These are phyloP conservation scores for Ormosia emarginata DNA, from an alignment of 306 rosid genomes.

Conservation along the genomic window DNA sequence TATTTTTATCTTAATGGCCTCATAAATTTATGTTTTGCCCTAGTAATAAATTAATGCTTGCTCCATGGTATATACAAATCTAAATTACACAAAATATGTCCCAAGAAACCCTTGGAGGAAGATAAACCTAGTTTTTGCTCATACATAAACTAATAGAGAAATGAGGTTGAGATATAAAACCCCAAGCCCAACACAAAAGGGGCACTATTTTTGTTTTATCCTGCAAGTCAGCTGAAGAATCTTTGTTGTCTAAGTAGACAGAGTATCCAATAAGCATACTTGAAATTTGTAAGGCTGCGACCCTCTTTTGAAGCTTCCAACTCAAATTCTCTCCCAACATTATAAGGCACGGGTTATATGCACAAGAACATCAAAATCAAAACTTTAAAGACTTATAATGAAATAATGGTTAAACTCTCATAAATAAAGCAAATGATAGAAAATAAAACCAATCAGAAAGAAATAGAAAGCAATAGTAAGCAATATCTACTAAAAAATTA, in stretches of 20 bases:
- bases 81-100: background rate
- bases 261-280: constrained; percentile 92
- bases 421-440: background rate
- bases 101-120: background rate
- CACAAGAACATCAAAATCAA: constrained; percentile 29
- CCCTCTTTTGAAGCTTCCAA: constrained; percentile 76
- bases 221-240: constrained; percentile 43
- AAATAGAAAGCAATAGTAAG: background rate
- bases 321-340: constrained; percentile 74
- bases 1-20: background rate
- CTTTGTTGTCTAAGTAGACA: constrained; percentile 66
- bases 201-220: constrained; percentile 76
- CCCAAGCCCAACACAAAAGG: constrained; percentile 83
- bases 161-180: constrained; percentile 34
- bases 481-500: background rate
- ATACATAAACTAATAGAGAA: background rate
- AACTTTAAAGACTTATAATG: background rate
- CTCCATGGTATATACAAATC: background rate
- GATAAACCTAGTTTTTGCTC: background rate
- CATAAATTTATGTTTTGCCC: background rate
- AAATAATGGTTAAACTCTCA: background rate
- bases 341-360: constrained; percentile 60
- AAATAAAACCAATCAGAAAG: background rate
- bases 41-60: background rate
- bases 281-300: constrained; percentile 65